A percentile compares a stretch with the other conserved stretches of the same genome.
phyloP scores from a whole-genome alignment of 148 eudicot genomes.

The Chenopodium album region DNA sequence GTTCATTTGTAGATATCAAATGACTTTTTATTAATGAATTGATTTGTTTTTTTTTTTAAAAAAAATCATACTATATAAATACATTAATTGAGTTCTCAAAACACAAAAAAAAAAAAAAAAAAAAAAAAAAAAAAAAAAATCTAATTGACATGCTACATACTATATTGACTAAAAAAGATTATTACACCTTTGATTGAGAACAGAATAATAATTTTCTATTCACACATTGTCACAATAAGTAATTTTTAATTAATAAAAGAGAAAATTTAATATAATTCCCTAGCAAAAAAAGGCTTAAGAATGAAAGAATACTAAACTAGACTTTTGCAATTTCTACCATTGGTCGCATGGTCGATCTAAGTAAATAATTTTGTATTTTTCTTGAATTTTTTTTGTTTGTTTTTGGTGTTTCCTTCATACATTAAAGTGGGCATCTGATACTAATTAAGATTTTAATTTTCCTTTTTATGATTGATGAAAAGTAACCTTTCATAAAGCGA shows the following conservation, averaged over 20 bases:
- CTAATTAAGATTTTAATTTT: background rate
- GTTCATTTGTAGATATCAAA: too few relatives aligned
- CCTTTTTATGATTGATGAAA: background rate
- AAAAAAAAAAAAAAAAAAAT: too few relatives aligned
- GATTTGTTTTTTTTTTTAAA: too few relatives aligned
- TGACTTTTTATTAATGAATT: too few relatives aligned
- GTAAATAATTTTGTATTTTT: slow-evolving; percentile 4
- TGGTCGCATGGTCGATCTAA: background rate
- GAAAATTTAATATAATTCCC: background rate
- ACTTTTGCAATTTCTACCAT: background rate
- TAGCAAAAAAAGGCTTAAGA: background rate
- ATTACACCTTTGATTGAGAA: too few relatives aligned
- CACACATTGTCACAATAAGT: too few relatives aligned
- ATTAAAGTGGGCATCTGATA: background rate
- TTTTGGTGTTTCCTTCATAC: background rate
- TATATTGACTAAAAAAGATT: too few relatives aligned
- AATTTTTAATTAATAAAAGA: background rate
- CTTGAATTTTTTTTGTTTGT: background rate
- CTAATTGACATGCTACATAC: too few relatives aligned
- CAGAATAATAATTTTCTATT: too few relatives aligned
- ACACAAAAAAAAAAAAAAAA: too few relatives aligned
- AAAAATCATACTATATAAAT: too few relatives aligned
- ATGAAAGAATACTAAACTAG: background rate
- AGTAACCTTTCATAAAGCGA: slow-evolving; percentile 1
- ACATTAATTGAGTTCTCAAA: too few relatives aligned